Conservation (phyloP, 495 filamentous ascomycete genomes). For the Amniculicola lignicola region DNA sequence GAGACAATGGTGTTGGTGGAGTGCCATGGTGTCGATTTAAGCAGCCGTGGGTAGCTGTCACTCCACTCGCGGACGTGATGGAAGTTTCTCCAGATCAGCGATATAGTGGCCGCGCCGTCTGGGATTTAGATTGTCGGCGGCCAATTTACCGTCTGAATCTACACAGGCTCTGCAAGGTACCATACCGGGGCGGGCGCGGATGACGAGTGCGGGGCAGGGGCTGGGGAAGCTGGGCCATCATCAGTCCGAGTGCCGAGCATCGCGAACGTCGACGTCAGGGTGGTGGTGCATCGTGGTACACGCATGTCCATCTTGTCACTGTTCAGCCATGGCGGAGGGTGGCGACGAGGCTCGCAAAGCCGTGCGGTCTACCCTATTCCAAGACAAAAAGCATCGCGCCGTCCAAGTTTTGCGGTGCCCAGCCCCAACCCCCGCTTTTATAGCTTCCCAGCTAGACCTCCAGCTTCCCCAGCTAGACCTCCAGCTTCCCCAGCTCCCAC, state of each 20-base stretch:
- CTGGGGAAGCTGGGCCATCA: not conserved
- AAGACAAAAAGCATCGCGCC: conserved; percentile 4
- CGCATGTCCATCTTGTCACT: not conserved
- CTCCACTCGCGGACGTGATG: too few species aligned
- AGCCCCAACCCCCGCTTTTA: conserved; percentile 20
- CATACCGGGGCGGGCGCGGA: not conserved
- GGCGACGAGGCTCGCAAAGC: too few species aligned
- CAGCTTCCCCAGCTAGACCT: not conserved
- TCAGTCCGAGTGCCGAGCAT: not conserved
- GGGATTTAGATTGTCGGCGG: conserved; percentile 4
- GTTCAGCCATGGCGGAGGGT: not conserved
- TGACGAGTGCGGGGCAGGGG: not conserved
- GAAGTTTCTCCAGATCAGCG: not conserved
- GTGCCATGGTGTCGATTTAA: too few species aligned
- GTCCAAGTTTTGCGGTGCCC: not conserved
- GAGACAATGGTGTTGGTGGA: too few species aligned
- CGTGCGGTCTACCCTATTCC: not conserved
- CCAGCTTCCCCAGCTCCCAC: not conserved
- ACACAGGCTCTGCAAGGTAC: not conserved
- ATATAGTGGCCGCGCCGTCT: not conserved
- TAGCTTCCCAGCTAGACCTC: not conserved
- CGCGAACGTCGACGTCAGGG: too few species aligned
- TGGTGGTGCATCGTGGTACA: too few species aligned
- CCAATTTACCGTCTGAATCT: not conserved
- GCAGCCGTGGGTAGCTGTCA: too few species aligned